Conservation (phyloP, 164 flowering plant species). For the Magnolia kwangsiensis region DNA sequence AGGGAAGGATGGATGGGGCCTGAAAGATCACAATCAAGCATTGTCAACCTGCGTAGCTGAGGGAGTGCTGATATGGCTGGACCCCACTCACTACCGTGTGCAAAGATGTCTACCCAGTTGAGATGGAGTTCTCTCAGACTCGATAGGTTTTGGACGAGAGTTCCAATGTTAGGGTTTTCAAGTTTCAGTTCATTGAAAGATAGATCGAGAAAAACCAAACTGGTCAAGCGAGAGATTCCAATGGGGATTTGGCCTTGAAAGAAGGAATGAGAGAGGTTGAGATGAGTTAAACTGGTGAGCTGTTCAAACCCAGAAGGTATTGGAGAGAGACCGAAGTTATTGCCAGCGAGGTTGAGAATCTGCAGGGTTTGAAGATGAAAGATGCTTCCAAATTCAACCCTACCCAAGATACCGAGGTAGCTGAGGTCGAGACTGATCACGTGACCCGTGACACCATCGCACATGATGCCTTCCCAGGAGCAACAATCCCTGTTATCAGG, state of each 20-base stretch:
- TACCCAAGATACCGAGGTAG: not conserved
- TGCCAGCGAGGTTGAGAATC: slow-evolving; percentile 10
- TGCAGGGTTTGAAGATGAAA: slow-evolving; percentile 6
- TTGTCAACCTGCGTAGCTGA: slow-evolving; percentile 21
- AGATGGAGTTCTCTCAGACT: slow-evolving; percentile 21
- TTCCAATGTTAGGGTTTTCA: slow-evolving; percentile 26
- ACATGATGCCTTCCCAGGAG: slow-evolving; percentile 14
- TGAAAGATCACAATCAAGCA: slow-evolving; percentile 10
- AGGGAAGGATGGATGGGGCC: slow-evolving; percentile 34
- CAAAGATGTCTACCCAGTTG: slow-evolving; percentile 8
- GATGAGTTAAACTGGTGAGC: not conserved
- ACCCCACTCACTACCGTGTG: slow-evolving; percentile 31
- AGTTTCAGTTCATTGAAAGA: slow-evolving; percentile 23
- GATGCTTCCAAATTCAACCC: not conserved
- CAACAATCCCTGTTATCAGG: slow-evolving; percentile 13
- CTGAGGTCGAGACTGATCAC: slow-evolving; percentile 14
- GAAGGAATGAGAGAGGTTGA: not conserved
- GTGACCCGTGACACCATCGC: not conserved
- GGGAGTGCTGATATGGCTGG: slow-evolving; percentile 28
- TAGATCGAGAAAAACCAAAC: slow-evolving; percentile 28
- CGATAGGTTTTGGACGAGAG: slow-evolving; percentile 26
- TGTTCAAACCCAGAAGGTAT: slow-evolving; percentile 8
- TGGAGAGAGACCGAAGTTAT: not conserved
- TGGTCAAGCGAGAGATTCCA: slow-evolving; percentile 25
- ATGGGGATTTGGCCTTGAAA: slow-evolving; percentile 21